A percentile compares a stretch with the other conserved stretches of the same genome.
Evolutionary conservation across 164 flowering plant species (phyloP).

Genomic region (Vitis cinerea): DNA sequence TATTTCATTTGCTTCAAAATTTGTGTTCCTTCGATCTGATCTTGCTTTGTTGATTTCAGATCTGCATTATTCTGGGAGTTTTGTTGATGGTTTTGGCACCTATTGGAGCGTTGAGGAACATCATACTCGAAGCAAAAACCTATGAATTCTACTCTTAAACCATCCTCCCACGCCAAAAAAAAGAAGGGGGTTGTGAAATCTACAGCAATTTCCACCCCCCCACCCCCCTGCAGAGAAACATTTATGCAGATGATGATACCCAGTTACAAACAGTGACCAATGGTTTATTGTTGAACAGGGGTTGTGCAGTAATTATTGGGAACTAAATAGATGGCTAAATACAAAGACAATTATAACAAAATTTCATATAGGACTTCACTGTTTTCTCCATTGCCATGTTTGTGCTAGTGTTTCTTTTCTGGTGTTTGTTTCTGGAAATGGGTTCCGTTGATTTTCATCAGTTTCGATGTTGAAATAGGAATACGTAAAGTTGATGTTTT

Average conservation of each 20-base stretch:
- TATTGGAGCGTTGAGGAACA: slow-evolving; percentile 48
- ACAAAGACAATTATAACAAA: background rate
- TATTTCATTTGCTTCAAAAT: background rate
- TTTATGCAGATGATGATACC: too few relatives aligned
- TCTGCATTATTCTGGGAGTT: slow-evolving; percentile 41
- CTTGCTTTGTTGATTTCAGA: slow-evolving; percentile 29
- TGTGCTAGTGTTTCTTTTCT: background rate
- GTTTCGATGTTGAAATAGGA: too few relatives aligned
- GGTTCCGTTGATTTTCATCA: too few relatives aligned
- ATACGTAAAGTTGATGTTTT: too few relatives aligned
- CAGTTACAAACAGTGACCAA: too few relatives aligned
- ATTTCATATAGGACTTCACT: background rate
- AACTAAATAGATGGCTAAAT: too few relatives aligned
- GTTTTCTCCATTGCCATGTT: background rate
- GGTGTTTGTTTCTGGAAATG: background rate
- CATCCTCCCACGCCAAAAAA: background rate
- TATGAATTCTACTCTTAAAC: slow-evolving; percentile 39
- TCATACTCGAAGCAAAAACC: slow-evolving; percentile 36
- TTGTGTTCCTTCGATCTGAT: background rate
- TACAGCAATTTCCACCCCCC: too few relatives aligned
- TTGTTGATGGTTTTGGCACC: slow-evolving; percentile 41
- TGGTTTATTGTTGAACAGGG: too few relatives aligned
- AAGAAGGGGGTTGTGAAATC: background rate
- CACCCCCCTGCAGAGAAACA: too few relatives aligned
- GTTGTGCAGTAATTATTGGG: too few relatives aligned